A percentile compares a stretch with the other conserved stretches of the same genome.
phyloP scores from a whole-genome alignment of 73 alveolate species.

The Paramecium sexaurelia region DNA sequence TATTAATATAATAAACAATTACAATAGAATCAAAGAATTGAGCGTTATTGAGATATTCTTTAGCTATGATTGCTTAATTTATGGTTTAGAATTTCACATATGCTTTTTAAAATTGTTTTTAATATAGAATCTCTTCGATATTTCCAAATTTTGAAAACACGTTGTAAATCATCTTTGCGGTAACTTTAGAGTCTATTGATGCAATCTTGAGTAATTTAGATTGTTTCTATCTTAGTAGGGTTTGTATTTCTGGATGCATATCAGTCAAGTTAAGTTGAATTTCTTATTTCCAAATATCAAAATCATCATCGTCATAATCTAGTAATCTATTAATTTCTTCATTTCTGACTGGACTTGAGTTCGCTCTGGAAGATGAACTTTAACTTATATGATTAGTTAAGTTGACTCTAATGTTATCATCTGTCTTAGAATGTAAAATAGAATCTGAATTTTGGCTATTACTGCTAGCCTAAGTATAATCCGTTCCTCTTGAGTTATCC shows the following conservation, averaged over 20 bases:
- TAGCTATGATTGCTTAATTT: background rate
- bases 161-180: constrained; percentile 30
- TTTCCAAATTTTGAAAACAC: constrained; percentile 24
- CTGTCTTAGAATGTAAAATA: constrained; percentile 13
- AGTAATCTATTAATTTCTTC: constrained; percentile 6
- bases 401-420: constrained; percentile 7
- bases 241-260: constrained; percentile 32
- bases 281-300: constrained; percentile 22
- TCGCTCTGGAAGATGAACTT: constrained; percentile 22
- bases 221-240: background rate
- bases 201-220: constrained; percentile 1
- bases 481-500: constrained; percentile 56
- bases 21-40: constrained; percentile 54
- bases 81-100: background rate
- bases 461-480: constrained; percentile 39
- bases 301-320: constrained; percentile 37
- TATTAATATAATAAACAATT: background rate
- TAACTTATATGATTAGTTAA: background rate
- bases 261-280: background rate
- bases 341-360: constrained; percentile 32
- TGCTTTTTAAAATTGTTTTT: background rate
- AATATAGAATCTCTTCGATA: background rate
- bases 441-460: constrained; percentile 32
- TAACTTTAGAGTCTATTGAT: background rate
- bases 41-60: constrained; percentile 46